Conservation (phyloP, 2,329 filamentous ascomycete species). For the Nothopassalora personata region DNA sequence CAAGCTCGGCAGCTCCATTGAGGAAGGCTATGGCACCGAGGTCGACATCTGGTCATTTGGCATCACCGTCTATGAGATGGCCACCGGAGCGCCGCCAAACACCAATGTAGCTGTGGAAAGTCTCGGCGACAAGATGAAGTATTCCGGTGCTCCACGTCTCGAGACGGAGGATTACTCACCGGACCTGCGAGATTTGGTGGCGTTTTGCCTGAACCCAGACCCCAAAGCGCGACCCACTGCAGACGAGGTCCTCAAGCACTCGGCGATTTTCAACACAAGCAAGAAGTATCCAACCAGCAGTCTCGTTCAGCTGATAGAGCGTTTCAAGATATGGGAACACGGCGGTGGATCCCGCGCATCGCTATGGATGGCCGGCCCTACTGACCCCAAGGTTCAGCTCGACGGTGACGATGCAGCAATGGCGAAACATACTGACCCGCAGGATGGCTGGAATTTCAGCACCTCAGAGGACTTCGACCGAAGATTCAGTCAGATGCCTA, state of each 20-base stretch:
- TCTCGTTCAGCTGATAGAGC: constrained; percentile 62
- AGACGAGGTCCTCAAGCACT: constrained; percentile 63
- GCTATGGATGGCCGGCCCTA: constrained; percentile 54
- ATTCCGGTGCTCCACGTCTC: constrained; percentile 57
- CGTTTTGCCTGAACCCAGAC: constrained; percentile 67
- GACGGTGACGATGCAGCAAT: constrained; percentile 38
- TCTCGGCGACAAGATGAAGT: constrained; percentile 18
- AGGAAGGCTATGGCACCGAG: constrained; percentile 46
- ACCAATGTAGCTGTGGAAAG: constrained; percentile 32
- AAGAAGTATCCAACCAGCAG: constrained; percentile 59
- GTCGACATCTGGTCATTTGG: constrained; percentile 81
- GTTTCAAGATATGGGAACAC: constrained; percentile 70
- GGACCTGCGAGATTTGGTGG: constrained; percentile 62
- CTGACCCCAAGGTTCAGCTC: constrained; percentile 7
- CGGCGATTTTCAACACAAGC: constrained; percentile 60
- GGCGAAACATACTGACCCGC: constrained; percentile 26
- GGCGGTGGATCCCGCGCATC: constrained; percentile 65
- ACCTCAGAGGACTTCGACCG: constrained; percentile 57
- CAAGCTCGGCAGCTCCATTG: constrained; percentile 29
- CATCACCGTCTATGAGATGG: constrained; percentile 74
- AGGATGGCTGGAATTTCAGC: constrained; percentile 60
- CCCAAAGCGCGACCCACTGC: constrained; percentile 64
- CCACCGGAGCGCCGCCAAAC: constrained; percentile 67
- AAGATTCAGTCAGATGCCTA: constrained; percentile 31
- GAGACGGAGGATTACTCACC: constrained; percentile 67